A percentile compares a stretch with the other conserved stretches of the same genome.
Conservation (phyloP, 2,329 filamentous ascomycete genomes). For the Penicillium sp. region DNA sequence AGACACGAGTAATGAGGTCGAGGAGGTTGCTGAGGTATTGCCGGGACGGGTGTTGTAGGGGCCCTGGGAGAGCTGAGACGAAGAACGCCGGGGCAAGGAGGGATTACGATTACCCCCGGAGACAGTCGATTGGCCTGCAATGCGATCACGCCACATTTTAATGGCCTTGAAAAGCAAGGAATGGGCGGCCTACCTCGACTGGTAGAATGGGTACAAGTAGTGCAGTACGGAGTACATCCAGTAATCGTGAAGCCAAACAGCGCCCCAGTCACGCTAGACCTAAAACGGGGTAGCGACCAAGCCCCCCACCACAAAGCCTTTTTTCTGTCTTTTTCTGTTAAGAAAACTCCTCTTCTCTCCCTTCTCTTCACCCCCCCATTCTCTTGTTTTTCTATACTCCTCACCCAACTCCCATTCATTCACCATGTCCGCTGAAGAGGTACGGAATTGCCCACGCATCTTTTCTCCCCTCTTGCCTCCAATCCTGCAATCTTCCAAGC, state of each 20-base stretch:
- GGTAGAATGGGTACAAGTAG: neutral
- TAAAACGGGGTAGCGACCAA: slow-evolving; percentile 25
- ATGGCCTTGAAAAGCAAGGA: neutral
- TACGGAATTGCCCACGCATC: slow-evolving; percentile 42
- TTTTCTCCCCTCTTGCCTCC: slow-evolving; percentile 7
- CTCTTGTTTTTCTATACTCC: slow-evolving; percentile 19
- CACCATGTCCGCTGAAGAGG: slow-evolving; percentile 66
- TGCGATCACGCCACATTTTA: slow-evolving; percentile 86
- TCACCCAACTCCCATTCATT: slow-evolving; percentile 35
- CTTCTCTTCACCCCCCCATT: slow-evolving; percentile 26
- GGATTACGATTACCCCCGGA: slow-evolving; percentile 65
- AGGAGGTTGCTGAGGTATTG: slow-evolving; percentile 70
- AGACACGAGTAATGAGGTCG: slow-evolving; percentile 70
- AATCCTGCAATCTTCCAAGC: slow-evolving; percentile 25
- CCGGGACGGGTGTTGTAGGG: slow-evolving; percentile 68
- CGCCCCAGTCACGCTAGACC: slow-evolving; percentile 26
- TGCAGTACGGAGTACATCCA: neutral
- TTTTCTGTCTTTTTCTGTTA: slow-evolving; percentile 16
- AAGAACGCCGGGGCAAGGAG: slow-evolving; percentile 67
- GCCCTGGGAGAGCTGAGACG: slow-evolving; percentile 68
- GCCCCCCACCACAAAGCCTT: slow-evolving; percentile 37
- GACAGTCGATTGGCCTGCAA: slow-evolving; percentile 69
- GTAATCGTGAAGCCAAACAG: slow-evolving; percentile 5
- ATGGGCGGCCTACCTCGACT: neutral
- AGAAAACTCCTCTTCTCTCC: slow-evolving; percentile 27